Conservation (phyloP, 78 protist species). For the Chrysochromulina parva region DNA sequence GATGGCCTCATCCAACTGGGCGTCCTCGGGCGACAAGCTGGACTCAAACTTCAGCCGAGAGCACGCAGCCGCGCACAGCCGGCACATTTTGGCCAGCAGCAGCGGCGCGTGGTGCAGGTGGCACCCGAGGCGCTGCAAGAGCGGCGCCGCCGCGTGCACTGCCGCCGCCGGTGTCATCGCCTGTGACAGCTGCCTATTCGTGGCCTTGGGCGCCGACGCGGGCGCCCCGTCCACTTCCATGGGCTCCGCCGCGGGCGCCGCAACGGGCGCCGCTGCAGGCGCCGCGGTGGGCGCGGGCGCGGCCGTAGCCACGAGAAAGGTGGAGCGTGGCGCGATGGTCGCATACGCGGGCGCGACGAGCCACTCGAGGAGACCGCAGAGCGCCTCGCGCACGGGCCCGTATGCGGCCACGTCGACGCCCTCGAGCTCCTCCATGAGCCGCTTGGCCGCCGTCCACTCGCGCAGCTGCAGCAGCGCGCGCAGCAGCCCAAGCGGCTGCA, state of each 20-base stretch:
- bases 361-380: not conserved
- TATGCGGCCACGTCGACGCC: not conserved
- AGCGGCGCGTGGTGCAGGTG: not conserved
- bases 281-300: not conserved
- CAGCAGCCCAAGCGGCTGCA: slow-evolving; percentile 23
- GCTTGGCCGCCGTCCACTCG: not conserved
- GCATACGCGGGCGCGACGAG: not conserved
- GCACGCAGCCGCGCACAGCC: not conserved
- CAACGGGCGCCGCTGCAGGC: not conserved
- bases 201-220: not conserved
- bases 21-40: not conserved
- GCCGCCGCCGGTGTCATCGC: not conserved
- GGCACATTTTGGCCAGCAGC: not conserved
- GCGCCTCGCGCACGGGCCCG: not conserved
- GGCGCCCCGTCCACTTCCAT: not conserved
- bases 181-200: not conserved
- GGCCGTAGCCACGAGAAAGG: not conserved
- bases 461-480: not conserved
- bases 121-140: not conserved
- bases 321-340: not conserved
- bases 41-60: too few relatives aligned
- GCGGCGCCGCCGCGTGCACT: not conserved
- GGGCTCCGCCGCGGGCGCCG: not conserved
- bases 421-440: not conserved
- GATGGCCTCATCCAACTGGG: not conserved